Evolutionary conservation across 2,329 filamentous ascomycete genomes (phyloP).

Genomic region (Fusarium sp.): DNA sequence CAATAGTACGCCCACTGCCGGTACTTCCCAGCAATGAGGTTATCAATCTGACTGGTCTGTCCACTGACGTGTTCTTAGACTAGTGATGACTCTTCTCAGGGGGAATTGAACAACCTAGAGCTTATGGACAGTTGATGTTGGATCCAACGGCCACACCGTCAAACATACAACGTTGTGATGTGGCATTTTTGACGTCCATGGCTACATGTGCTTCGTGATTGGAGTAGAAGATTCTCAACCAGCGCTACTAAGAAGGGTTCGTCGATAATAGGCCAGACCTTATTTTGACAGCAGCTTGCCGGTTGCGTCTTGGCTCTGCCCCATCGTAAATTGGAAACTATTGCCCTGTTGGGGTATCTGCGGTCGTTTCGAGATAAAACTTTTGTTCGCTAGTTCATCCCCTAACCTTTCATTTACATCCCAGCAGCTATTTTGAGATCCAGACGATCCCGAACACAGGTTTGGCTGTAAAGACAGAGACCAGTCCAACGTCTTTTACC

Average conservation of each 20-base stretch:
- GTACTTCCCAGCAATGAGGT: constrained; percentile 18
- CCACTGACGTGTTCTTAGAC: constrained; percentile 3
- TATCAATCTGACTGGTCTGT: neutral
- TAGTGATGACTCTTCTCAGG: constrained; percentile 1
- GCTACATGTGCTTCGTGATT: neutral
- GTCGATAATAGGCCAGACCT: too few relatives aligned
- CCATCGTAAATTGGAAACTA: neutral
- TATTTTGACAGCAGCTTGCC: constrained; percentile 4
- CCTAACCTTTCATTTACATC: neutral
- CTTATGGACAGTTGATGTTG: constrained; percentile 5
- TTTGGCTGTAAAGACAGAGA: too few relatives aligned
- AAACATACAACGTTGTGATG: neutral
- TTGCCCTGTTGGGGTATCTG: constrained; percentile 5
- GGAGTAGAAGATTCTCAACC: neutral
- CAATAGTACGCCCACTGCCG: constrained; percentile 1
- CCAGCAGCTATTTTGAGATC: neutral
- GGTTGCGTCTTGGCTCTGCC: neutral
- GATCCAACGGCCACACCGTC: constrained; percentile 4
- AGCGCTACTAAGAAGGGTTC: neutral
- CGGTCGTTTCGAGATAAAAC: neutral
- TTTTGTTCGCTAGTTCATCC: neutral
- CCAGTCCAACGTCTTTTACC: neutral
- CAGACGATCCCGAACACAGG: too few relatives aligned
- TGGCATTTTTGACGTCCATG: neutral
- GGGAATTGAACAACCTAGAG: neutral